phyloP scores from a whole-genome alignment of 2,329 filamentous ascomycete species.

The Aspergillus proliferans region DNA sequence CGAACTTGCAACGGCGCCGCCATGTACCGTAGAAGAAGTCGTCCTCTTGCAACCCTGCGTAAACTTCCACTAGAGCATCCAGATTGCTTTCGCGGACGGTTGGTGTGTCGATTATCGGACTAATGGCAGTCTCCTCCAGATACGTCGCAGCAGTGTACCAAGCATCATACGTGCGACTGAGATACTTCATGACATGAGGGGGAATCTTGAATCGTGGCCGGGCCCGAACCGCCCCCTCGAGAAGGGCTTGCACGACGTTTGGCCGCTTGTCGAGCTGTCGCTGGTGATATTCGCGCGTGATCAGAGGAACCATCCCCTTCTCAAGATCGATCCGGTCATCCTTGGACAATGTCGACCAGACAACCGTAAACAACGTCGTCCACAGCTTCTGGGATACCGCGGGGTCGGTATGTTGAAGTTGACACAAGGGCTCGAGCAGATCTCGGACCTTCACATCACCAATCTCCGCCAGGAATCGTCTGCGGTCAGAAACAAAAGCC shows the following conservation, averaged over 20 bases:
- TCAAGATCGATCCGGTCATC: conserved; percentile 89
- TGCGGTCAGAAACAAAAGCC: conserved; percentile 67
- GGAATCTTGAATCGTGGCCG: conserved; percentile 87
- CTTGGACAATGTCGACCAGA: conserved; percentile 79
- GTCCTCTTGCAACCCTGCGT: conserved; percentile 84
- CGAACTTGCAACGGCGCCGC: conserved; percentile 89
- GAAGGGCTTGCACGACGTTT: conserved; percentile 87
- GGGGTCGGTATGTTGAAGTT: conserved; percentile 84
- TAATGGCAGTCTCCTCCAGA: conserved; percentile 81
- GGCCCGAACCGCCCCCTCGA: conserved; percentile 79
- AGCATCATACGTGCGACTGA: conserved; percentile 86
- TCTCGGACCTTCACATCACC: conserved; percentile 83
- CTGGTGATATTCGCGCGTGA: conserved; percentile 93
- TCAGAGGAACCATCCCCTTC: conserved; percentile 78
- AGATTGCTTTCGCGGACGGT: conserved; percentile 87
- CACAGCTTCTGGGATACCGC: conserved; percentile 82
- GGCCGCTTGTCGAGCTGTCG: conserved; percentile 91
- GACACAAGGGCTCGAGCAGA: conserved; percentile 79
- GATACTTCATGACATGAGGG: conserved; percentile 91
- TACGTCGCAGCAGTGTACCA: conserved; percentile 95
- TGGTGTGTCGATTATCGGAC: conserved; percentile 75
- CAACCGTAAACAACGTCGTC: conserved; percentile 85
- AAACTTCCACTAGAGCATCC: conserved; percentile 90
- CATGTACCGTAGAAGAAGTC: conserved; percentile 97
- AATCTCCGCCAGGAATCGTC: conserved; percentile 75